A percentile compares a stretch with the other conserved stretches of the same genome.
Evolutionary conservation across 2,329 filamentous ascomycete species (phyloP).

Genomic region (Salinomyces thailandicus): DNA sequence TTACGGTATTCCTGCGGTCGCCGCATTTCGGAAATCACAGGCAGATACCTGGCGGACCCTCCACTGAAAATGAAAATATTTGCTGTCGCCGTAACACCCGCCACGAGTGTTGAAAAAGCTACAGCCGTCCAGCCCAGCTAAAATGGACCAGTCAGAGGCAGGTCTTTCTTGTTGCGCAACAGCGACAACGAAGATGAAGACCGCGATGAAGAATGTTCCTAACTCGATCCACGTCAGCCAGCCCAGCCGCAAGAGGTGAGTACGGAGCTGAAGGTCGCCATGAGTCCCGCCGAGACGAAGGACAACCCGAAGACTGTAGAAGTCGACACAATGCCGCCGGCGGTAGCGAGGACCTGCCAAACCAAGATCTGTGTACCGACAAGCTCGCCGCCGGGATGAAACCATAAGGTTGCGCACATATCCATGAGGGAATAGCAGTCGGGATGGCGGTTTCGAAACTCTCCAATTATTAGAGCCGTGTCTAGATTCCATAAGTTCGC

Average conservation of each 20-base stretch:
- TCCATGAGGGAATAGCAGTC: slow-evolving; percentile 44
- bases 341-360: slow-evolving; percentile 45
- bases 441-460: slow-evolving; percentile 40
- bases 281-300: slow-evolving; percentile 8
- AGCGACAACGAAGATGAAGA: slow-evolving; percentile 32
- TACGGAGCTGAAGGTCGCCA: slow-evolving; percentile 10
- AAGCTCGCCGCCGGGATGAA: slow-evolving; percentile 41
- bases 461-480: slow-evolving; percentile 37
- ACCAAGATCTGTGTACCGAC: slow-evolving; percentile 46
- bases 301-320: slow-evolving; percentile 48
- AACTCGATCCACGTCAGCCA: slow-evolving; percentile 53
- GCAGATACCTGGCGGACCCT: slow-evolving; percentile 49
- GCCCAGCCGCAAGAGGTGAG: slow-evolving; percentile 23
- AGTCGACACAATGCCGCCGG: slow-evolving; percentile 47
- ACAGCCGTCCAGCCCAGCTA: slow-evolving; percentile 49
- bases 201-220: slow-evolving; percentile 44
- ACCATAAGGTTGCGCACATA: slow-evolving; percentile 47
- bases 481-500: too few relatives aligned
- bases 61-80: slow-evolving; percentile 50
- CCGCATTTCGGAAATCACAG: slow-evolving; percentile 55
- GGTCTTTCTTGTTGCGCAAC: slow-evolving; percentile 48
- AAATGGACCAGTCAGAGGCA: slow-evolving; percentile 45
- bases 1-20: slow-evolving; percentile 48
- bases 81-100: slow-evolving; percentile 45
- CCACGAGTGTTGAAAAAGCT: slow-evolving; percentile 45